Evolutionary conservation across 73 alveolate species (phyloP).

Genomic region (Halteria grandinella): DNA sequence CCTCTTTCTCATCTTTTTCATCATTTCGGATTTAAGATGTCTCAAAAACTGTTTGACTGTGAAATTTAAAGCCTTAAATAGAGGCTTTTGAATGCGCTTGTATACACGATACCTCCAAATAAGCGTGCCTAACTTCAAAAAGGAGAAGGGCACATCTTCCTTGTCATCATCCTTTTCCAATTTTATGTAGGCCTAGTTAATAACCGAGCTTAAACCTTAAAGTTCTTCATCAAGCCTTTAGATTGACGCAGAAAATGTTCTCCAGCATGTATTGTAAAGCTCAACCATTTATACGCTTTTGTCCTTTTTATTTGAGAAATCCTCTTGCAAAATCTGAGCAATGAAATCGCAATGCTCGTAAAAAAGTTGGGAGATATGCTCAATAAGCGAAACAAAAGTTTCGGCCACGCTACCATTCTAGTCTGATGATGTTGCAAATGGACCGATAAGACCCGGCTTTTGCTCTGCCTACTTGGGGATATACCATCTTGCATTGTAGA

Average conservation of each 20-base stretch:
- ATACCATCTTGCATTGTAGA: too few relatives aligned
- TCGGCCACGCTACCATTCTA: too few relatives aligned
- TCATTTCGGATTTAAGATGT: conserved; percentile 22
- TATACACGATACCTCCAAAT: conserved; percentile 13
- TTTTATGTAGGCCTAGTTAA: background rate
- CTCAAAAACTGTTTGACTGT: background rate
- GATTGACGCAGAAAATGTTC: conserved; percentile 1
- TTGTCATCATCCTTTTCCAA: conserved; percentile 40
- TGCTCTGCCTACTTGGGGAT: too few relatives aligned
- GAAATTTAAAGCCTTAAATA: background rate
- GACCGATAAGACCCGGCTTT: too few relatives aligned
- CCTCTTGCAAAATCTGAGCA: too few relatives aligned
- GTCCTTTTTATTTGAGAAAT: too few relatives aligned
- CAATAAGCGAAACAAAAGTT: too few relatives aligned
- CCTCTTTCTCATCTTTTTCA: conserved; percentile 30
- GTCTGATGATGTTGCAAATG: too few relatives aligned
- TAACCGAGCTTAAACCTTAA: background rate
- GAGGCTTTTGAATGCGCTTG: background rate
- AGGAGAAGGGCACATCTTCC: conserved; percentile 17
- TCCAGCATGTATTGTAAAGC: too few relatives aligned
- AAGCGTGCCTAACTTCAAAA: conserved; percentile 13
- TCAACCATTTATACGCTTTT: too few relatives aligned
- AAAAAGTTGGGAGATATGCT: too few relatives aligned
- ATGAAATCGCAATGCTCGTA: too few relatives aligned
- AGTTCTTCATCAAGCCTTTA: conserved; percentile 28